phyloP scores from a whole-genome alignment of 495 filamentous ascomycete genomes.

The Talaromyces wortmannii region DNA sequence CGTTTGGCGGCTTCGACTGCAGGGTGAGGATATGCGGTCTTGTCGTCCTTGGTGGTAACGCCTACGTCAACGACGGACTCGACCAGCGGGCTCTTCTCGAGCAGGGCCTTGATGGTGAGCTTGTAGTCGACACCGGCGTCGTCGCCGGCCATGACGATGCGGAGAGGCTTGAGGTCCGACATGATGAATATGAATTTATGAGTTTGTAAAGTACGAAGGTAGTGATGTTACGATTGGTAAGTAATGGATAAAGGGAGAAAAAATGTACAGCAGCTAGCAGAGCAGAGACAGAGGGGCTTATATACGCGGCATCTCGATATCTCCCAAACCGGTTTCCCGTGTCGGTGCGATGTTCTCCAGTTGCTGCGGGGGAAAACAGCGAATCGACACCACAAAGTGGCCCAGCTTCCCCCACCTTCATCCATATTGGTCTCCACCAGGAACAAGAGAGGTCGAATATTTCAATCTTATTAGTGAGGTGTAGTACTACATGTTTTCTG shows the following conservation, averaged over 20 bases:
- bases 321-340: no score
- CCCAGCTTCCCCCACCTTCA: no score
- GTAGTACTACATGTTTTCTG: not conserved
- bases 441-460: no score
- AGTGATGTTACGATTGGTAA: not conserved
- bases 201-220: slow-evolving; percentile 1
- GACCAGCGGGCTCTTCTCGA: slow-evolving; percentile 61
- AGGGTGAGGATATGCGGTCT: slow-evolving; percentile 78
- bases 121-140: slow-evolving; percentile 77
- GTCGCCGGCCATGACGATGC: slow-evolving; percentile 59
- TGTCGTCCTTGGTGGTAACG: slow-evolving; percentile 59
- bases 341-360: no score
- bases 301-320: not conserved
- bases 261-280: not conserved
- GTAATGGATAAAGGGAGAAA: not conserved
- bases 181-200: slow-evolving; percentile 11
- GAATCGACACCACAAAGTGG: no score
- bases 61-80: slow-evolving; percentile 62
- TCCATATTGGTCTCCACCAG: not conserved
- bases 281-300: not conserved
- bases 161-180: slow-evolving; percentile 38
- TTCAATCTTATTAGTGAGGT: no score
- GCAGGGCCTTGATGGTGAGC: slow-evolving; percentile 65
- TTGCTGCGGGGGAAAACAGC: no score
- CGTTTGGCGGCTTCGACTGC: slow-evolving; percentile 65